Base-by-base conservation (phyloP, 148 eudicot genomes). In the Nyssa sinensis region DNA sequence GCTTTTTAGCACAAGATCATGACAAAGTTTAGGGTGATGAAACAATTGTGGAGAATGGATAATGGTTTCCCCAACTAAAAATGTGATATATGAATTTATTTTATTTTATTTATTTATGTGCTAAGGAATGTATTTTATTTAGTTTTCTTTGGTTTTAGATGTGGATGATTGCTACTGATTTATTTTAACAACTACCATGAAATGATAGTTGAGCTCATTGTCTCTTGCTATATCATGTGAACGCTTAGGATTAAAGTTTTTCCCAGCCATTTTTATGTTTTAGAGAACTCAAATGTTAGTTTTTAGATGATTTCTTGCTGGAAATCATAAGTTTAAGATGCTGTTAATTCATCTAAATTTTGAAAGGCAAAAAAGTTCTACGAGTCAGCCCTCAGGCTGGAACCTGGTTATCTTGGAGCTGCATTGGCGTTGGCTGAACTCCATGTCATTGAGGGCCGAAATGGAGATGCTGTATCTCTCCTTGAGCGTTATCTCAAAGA, bases 341-440 rank as follows among this genome's bases (percentile, higher is more conserved):
- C 2, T 44, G 51, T 11, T 44, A 44, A 44, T 44, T 44, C 35
- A 32, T 31, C 51, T 73, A 5, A 55, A 47, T 60, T 60, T 51
- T 21, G 58, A 41, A 83, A 95, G 99, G 99, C 97, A 62, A 92
- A 95, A 78, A 95, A 89, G 81, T 95, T 92, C 64, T 95, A 92
- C 60, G 99, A 95, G 81, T 90, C 99, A 69, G 96, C 99, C 67
- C 94, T 95, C 2, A 88, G 99, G 78, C 79, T 92, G 80, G 99
- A 95, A 78, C 99, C 99, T 62, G 90, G 97, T 84, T 95, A 90
- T 75, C 93, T 95, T 58, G 94, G 96, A 77, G 97, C 99, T 78
- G 99, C 97, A 64, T 80, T 92, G 69, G 99, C 99, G 63, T 88
- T 95, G 76, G 97, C 99, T 29, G 99, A 95, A 84, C 94, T 95